Evolutionary conservation across 2,329 filamentous ascomycete species (phyloP), one percentile per base, ranked within the genome.

Genomic region (Colletotrichum endophyticum): DNA sequence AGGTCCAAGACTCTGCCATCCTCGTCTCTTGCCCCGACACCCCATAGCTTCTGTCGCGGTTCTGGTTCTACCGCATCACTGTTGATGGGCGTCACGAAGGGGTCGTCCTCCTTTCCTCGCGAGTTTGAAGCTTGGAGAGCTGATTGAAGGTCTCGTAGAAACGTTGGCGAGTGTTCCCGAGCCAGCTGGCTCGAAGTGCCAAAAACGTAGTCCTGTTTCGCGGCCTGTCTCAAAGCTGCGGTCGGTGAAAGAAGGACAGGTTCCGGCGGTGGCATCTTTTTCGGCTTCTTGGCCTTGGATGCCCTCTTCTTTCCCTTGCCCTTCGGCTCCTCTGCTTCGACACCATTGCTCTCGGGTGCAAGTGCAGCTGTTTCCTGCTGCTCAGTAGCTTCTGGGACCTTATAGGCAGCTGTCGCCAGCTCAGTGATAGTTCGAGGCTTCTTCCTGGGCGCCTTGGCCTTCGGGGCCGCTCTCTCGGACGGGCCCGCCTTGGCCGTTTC

Each of bases 171-270:
- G 44, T 95, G 92, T 73, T 95, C 94, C 71, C 90, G 87, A 16
- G 93, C 94, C 28, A 98, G 86, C 82, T 98, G 95, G 82, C 95
- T 98, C 2, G 94, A 96, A 0, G 95, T 97, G 2, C 95, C 95
- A 84, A 98, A 98, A 0, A 98, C 85, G 81, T 96, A 95, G 76
- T 96, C 92, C 82, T 97, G 95, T 2, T 90, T 87, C 5, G 91
- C 88, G 16, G 94, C 90, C 79, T 94, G 90, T 69, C 90, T 90
- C 59, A 93, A 84, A 2, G 95, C 95, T 28, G 93, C 90, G 64
- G 86, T 87, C 0, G 95, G 95, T 1, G 94, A 95, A 13, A 95
- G 86, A 3, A 98, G 83, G 22, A 90, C 83, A 57, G 88, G 86
- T 25, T 88, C 87, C n/a, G 87, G 85, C 2, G 81, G 81, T 61